Percentiles rank a stretch among this genome's conserved stretches.
Conservation (phyloP, 805 yeast species). For the Barnettozyma sp. region DNA sequence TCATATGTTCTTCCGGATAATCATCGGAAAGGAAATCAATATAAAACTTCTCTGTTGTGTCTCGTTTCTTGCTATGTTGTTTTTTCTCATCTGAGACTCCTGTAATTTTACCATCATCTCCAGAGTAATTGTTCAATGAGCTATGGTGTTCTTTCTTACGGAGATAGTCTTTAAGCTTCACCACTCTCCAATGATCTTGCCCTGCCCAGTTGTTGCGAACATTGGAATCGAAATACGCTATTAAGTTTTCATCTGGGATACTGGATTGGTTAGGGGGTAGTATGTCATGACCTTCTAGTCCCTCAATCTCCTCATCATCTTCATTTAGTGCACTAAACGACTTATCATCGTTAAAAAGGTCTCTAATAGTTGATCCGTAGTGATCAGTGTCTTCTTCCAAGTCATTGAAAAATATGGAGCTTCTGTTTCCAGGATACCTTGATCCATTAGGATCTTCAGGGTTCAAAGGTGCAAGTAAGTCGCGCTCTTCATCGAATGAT, state of each 20-base stretch:
- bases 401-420: slow-evolving; percentile 23
- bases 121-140: too few relatives aligned
- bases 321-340: slow-evolving; percentile 13
- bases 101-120: too few relatives aligned
- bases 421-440: slow-evolving; percentile 21
- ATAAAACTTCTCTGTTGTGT: slow-evolving; percentile 26
- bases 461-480: slow-evolving; percentile 1
- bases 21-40: slow-evolving; percentile 38
- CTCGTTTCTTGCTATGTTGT: slow-evolving; percentile 20
- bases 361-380: slow-evolving; percentile 24
- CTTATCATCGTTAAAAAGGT: slow-evolving; percentile 20
- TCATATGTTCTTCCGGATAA: slow-evolving; percentile 28
- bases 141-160: slow-evolving; percentile 3
- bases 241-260: slow-evolving; percentile 49
- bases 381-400: slow-evolving; percentile 20
- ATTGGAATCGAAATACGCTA: slow-evolving; percentile 75
- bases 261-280: slow-evolving; percentile 20
- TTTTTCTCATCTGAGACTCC: slow-evolving; percentile 1
- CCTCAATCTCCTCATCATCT: slow-evolving; percentile 18
- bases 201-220: slow-evolving; percentile 80
- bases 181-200: slow-evolving; percentile 86
- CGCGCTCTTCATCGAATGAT: slow-evolving; percentile 12
- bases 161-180: slow-evolving; percentile 40
- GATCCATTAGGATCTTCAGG: slow-evolving; percentile 13
- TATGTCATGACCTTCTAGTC: neutral